Conservation (phyloP, 2,329 filamentous ascomycete genomes). For the Daldinia sp. region DNA sequence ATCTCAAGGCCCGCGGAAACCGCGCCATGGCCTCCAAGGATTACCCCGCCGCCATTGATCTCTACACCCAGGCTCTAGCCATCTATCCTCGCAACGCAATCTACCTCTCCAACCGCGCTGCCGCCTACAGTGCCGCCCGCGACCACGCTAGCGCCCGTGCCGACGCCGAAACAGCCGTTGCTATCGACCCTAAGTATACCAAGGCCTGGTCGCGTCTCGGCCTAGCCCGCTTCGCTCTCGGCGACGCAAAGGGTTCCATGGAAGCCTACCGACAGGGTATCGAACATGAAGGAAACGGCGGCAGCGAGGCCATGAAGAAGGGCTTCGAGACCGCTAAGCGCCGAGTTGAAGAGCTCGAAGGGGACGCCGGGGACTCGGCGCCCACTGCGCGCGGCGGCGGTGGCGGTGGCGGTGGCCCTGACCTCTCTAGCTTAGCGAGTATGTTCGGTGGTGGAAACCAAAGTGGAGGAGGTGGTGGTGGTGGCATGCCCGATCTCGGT, state of each 20-base stretch:
- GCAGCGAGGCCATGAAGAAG: slow-evolving; percentile 97
- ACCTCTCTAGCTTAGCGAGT: slow-evolving; percentile 73
- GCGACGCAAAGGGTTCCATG: slow-evolving; percentile 90
- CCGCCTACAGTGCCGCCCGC: slow-evolving; percentile 84
- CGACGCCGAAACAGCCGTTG: slow-evolving; percentile 90
- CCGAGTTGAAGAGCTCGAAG: slow-evolving; percentile 81
- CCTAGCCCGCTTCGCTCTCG: slow-evolving; percentile 88
- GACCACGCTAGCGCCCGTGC: slow-evolving; percentile 85
- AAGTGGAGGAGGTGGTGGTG: slow-evolving; percentile 62
- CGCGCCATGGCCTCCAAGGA: slow-evolving; percentile 95
- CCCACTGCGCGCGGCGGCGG: slow-evolving; percentile 55
- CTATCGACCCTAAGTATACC: slow-evolving; percentile 89
- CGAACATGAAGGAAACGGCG: slow-evolving; percentile 90
- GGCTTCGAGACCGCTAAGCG: slow-evolving; percentile 93
- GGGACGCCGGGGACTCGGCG: slow-evolving; percentile 55
- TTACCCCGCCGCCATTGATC: slow-evolving; percentile 80
- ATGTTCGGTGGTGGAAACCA: slow-evolving; percentile 65
- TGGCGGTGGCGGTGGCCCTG: slow-evolving; percentile 75
- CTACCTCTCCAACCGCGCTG: slow-evolving; percentile 96
- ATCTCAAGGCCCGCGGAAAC: slow-evolving; percentile 90
- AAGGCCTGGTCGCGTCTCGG: slow-evolving; percentile 97
- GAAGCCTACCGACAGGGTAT: slow-evolving; percentile 95
- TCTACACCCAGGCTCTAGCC: slow-evolving; percentile 86
- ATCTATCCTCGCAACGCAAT: slow-evolving; percentile 88
- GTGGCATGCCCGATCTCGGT: slow-evolving; percentile 81